Base-by-base conservation (phyloP, 1,284 basidiomycete species). In the Irpex sp. region DNA sequence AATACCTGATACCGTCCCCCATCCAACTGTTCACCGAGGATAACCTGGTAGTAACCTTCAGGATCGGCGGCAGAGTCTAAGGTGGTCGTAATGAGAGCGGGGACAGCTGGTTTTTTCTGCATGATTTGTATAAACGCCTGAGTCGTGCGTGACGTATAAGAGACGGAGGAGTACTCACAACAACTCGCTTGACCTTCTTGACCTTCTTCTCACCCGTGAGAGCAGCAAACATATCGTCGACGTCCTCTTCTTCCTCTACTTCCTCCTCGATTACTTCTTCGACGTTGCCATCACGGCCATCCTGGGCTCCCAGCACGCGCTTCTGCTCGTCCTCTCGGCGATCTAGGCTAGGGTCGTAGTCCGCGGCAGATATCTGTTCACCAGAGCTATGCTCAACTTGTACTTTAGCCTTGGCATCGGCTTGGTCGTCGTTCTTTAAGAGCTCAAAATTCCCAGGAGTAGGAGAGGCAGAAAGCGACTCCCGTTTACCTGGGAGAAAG, bases 31-130 rank as follows among this genome's bases (percentile, higher is more conserved):
- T 99, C 97, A 57, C 97, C 97, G 4, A 98, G 85, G 58, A 97
- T 96, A 66, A 97, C 87, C 65, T 89, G 88, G 75, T 99, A 98
- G 74, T 99, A 99, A 0, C 97, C 97, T 75, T 99, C 97, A 0
- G 90, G 74, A 75, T 99, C 97, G 62, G 91, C 82, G 4, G 89
- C 90, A 11, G 87, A 84, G 70, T 93, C 91, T 40, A 90, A 71
- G 0, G 85, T 90, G 2, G 87, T 86, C 0, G 87, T 86, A 57
- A 91, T 87, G 7, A 91, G 74, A 1, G 89, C 86, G 1, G 88
- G 87, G 5, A 81, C 85, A 26, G 76, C 72, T 34, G 78, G 75
- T 73, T 85, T 52, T 52, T 26, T 87, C 80, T 87, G 67, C 4
- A 49, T 11, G 15, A 26, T 26, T 26, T 26, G 26, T 26, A 15